Evolutionary conservation across 495 filamentous ascomycete species (phyloP).

Genomic region (Evernia prunastri): DNA sequence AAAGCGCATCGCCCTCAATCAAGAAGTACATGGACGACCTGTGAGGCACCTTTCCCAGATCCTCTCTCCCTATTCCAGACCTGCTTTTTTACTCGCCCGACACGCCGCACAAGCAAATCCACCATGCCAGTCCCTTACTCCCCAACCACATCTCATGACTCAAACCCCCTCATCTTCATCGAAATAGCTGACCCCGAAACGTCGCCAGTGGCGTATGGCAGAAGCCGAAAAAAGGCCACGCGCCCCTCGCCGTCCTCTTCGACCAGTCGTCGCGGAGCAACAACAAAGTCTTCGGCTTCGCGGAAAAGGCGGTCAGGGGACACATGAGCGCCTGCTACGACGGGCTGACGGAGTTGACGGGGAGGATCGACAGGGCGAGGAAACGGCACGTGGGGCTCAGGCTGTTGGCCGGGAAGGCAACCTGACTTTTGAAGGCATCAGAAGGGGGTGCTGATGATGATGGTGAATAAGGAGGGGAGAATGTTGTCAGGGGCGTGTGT

Average conservation of each 20-base stretch:
- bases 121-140: neutral
- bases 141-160: neutral
- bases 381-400: neutral
- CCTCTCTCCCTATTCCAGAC: too few species aligned
- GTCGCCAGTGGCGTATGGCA: neutral
- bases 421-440: neutral
- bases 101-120: too few species aligned
- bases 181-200: neutral
- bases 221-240: neutral
- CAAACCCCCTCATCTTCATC: too few species aligned
- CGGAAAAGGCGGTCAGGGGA: neutral
- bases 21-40: constrained; percentile 3
- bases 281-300: neutral
- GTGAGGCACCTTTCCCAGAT: too few species aligned
- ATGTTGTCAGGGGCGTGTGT: too few species aligned
- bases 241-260: neutral
- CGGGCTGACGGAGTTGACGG: neutral
- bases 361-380: neutral
- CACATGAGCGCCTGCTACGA: neutral
- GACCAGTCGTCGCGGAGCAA: neutral
- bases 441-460: neutral
- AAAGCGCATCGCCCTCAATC: neutral
- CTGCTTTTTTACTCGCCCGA: too few species aligned
- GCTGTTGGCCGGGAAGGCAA: neutral
- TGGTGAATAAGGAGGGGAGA: too few species aligned